Evolutionary conservation across 768 basidiomycete species (phyloP).

Genomic region (Suillus luteus): DNA sequence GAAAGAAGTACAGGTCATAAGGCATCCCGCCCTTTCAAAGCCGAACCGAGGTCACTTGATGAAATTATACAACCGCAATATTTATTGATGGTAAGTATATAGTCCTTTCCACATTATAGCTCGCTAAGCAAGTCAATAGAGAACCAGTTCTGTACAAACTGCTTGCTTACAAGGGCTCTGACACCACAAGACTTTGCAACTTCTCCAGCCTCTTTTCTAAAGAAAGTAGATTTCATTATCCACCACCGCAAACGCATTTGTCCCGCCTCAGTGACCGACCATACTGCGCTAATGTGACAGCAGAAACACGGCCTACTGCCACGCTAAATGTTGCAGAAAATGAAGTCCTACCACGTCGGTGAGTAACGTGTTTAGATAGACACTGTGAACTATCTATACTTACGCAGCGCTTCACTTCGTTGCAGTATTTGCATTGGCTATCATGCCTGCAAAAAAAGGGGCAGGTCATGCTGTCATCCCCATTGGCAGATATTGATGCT

Average conservation of each 20-base stretch:
- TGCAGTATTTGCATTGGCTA: not conserved
- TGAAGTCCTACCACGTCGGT: not conserved
- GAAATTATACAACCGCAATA: not conserved
- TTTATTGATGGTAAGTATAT: not conserved
- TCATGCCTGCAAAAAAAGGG: not conserved
- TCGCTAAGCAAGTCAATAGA: not conserved
- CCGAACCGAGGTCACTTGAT: not conserved
- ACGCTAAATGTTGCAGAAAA: not conserved
- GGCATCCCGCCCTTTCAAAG: not conserved
- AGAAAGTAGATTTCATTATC: not conserved
- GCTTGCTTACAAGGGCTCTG: not conserved
- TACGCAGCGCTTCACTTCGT: not conserved
- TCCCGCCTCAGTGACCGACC: not conserved
- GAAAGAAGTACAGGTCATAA: not conserved
- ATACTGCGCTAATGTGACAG: not conserved
- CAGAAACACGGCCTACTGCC: not conserved
- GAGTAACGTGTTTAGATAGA: not conserved
- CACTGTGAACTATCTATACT: not conserved
- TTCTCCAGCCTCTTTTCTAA: not conserved
- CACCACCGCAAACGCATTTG: not conserved
- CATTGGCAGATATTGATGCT: not conserved
- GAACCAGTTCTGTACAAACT: too few species aligned
- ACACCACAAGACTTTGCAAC: not conserved
- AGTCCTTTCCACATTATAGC: not conserved
- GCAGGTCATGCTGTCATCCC: not conserved